phyloP scores from a whole-genome alignment of 306 rosid species.

The Ochetophila trinervis region DNA sequence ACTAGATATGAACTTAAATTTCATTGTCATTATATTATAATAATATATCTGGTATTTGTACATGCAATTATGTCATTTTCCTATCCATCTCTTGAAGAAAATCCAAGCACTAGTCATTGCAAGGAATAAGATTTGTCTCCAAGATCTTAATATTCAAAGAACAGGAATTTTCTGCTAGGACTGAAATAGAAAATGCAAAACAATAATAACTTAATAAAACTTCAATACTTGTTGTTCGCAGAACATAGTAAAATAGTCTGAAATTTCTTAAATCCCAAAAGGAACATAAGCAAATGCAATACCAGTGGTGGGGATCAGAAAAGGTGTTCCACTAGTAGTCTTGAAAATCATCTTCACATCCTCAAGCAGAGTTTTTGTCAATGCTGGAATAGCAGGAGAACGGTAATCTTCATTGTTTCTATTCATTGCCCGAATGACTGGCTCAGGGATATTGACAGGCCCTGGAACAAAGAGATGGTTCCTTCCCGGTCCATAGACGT shows the following conservation, averaged over 20 bases:
- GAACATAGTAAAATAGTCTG: too few relatives aligned
- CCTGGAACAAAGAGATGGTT: conserved; percentile 99
- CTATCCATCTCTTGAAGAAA: too few relatives aligned
- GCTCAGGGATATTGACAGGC: conserved; percentile 96
- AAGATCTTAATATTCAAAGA: too few relatives aligned
- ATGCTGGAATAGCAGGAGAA: conserved; percentile 91
- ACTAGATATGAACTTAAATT: neutral
- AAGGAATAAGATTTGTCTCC: too few relatives aligned
- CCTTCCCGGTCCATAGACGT: conserved; percentile 81
- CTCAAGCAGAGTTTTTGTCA: conserved; percentile 79
- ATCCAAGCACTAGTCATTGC: too few relatives aligned
- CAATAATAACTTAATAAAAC: too few relatives aligned
- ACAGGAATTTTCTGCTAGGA: too few relatives aligned
- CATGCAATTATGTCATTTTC: too few relatives aligned
- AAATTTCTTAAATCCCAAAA: neutral
- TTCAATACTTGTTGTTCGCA: too few relatives aligned
- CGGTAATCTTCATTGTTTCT: conserved; percentile 97
- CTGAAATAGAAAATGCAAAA: too few relatives aligned
- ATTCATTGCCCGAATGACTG: conserved; percentile 85
- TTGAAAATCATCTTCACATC: conserved; percentile 95
- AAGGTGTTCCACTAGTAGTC: conserved; percentile 85
- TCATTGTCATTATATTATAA: neutral
- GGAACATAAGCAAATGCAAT: neutral
- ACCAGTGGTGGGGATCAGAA: conserved; percentile 97
- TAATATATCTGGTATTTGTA: neutral